Evolutionary conservation across 2,329 filamentous ascomycete species (phyloP).

Genomic region (Tolypocladium cylindrosporum): DNA sequence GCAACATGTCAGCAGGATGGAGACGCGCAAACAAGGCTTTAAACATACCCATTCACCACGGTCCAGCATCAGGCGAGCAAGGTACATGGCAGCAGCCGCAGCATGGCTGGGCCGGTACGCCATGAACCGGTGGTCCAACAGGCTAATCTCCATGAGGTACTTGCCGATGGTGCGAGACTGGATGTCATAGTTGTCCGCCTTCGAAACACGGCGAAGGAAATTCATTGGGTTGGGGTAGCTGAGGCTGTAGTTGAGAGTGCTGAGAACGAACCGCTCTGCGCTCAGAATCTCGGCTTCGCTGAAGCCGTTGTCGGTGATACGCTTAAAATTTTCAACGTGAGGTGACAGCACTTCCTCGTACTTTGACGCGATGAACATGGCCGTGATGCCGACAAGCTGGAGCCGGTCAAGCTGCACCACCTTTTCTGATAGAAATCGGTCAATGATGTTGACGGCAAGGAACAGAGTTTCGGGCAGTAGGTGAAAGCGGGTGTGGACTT

Average conservation of each 20-base stretch:
- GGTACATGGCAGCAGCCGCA: conserved; percentile 89
- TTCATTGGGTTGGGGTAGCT: conserved; percentile 99
- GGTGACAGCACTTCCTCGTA: conserved; percentile 97
- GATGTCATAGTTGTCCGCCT: conserved; percentile 98
- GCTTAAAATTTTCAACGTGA: conserved; percentile 92
- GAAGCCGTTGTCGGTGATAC: conserved; percentile 95
- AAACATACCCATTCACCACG: conserved; percentile 79
- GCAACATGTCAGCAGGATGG: conserved; percentile 17
- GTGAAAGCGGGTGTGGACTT: conserved; percentile 95
- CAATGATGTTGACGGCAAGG: conserved; percentile 95
- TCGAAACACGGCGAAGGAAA: conserved; percentile 95
- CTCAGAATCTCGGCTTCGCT: conserved; percentile 89
- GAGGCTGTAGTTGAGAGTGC: conserved; percentile 87
- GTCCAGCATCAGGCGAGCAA: conserved; percentile 81
- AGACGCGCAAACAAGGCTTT: background rate
- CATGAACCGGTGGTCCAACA: conserved; percentile 92
- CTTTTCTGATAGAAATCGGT: conserved; percentile 92
- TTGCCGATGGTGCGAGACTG: conserved; percentile 95
- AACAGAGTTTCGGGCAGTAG: conserved; percentile 94
- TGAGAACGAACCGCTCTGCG: conserved; percentile 90
- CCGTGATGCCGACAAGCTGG: conserved; percentile 92
- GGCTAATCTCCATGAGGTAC: conserved; percentile 94
- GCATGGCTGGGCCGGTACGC: conserved; percentile 79
- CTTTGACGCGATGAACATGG: conserved; percentile 99
- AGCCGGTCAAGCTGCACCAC: conserved; percentile 93